These are phyloP conservation scores for Vigna trinervia DNA, from an alignment of 306 rosid species.

Conservation along the genomic window DNA sequence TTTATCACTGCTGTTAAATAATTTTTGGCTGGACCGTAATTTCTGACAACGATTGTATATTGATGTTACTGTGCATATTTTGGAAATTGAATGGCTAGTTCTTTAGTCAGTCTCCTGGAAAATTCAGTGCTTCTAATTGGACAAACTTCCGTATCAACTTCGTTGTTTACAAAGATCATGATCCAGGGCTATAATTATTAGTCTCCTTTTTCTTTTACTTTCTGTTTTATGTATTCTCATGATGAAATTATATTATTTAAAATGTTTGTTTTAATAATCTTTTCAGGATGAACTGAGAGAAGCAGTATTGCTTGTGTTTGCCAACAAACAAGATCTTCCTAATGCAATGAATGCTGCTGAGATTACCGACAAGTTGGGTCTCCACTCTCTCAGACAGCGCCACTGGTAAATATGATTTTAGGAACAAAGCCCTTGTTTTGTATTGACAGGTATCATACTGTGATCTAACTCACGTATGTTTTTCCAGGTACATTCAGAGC, in stretches of 20 bases:
- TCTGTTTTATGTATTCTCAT: conserved; percentile 14
- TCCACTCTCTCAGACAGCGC: conserved; percentile 98
- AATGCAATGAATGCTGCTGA: conserved; percentile 99
- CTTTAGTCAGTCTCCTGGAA: conserved; percentile 3
- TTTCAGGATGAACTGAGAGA: conserved; percentile 96
- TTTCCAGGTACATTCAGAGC: conserved; percentile 98
- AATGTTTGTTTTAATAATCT: conserved; percentile 13
- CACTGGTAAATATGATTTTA: conserved; percentile 72
- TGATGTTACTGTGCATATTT: conserved; percentile 7
- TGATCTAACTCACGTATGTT: conserved; percentile 36
- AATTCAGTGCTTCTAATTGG: conserved; percentile 29
- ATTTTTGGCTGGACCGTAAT: too few species aligned
- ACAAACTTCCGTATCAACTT: neutral
- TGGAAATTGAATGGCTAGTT: conserved; percentile 27
- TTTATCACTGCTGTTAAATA: too few species aligned
- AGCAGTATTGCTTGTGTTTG: conserved; percentile 97
- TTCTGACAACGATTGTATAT: too few species aligned
- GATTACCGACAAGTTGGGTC: conserved; percentile 99
- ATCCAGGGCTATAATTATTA: neutral
- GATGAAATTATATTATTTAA: neutral
- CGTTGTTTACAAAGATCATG: neutral
- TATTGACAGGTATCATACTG: neutral
- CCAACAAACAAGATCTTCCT: conserved; percentile 99
- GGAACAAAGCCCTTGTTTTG: conserved; percentile 1
- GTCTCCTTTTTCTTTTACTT: conserved; percentile 10